Conservation (phyloP, 495 filamentous ascomycete genomes). For the Penicillium crystallinum region DNA sequence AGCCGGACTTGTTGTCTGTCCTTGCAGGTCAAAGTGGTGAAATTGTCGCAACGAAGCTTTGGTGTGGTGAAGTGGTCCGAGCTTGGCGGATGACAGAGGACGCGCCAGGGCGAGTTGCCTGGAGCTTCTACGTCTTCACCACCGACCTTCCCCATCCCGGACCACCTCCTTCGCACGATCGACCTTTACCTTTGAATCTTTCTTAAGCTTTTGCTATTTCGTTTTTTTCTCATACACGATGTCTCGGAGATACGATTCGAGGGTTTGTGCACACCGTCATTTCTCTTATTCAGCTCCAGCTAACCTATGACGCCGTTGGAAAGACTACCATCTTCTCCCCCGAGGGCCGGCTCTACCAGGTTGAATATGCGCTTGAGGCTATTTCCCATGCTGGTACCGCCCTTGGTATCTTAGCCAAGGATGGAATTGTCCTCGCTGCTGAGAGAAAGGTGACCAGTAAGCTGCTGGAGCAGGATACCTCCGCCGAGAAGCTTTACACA, state of each 20-base stretch:
- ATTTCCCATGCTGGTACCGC: constrained; percentile 98
- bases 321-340: constrained; percentile 99
- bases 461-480: constrained; percentile 97
- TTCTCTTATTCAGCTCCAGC: constrained; percentile 32
- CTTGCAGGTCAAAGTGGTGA: constrained; percentile 5
- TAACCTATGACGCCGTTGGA: constrained; percentile 43
- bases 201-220: constrained; percentile 8
- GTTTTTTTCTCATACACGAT: constrained; percentile 49
- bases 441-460: constrained; percentile 99
- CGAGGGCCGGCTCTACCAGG: constrained; percentile 96
- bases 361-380: constrained; percentile 97
- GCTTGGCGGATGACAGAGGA: constrained; percentile 43
- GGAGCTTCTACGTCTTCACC: constrained; percentile 28
- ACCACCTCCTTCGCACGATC: constrained; percentile 3
- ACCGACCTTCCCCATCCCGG: constrained; percentile 18
- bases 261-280: constrained; percentile 53
- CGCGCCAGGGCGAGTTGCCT: constrained; percentile 47
- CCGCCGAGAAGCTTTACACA: constrained; percentile 98
- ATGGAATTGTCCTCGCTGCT: constrained; percentile 98
- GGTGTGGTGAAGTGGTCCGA: constrained; percentile 41
- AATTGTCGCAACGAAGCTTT: constrained; percentile 25
- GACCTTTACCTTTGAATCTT: constrained; percentile 5
- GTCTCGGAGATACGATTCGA: constrained; percentile 98
- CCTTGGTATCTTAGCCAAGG: constrained; percentile 90
- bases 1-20: not conserved